Evolutionary conservation across 2,329 filamentous ascomycete genomes (phyloP).

Genomic region (Trichoderma atroviride): DNA sequence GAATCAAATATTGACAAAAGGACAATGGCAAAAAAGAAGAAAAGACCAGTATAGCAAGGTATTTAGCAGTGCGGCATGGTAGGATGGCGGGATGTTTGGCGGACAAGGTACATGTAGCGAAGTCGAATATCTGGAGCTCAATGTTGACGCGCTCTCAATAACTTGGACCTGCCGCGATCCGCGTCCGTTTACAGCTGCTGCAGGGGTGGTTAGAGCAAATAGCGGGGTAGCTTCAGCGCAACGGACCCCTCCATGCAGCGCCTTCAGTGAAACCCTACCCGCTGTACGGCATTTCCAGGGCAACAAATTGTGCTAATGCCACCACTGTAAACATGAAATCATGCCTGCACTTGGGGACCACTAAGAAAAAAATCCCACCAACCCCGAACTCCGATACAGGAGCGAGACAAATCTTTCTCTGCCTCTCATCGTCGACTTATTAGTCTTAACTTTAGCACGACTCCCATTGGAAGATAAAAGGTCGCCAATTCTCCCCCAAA

Average conservation of each 20-base stretch:
- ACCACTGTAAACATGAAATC: background rate
- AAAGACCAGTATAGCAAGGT: background rate
- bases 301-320: background rate
- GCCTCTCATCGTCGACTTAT: background rate
- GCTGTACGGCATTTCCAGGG: background rate
- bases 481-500: background rate
- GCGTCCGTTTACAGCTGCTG: constrained; percentile 25
- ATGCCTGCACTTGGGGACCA: background rate
- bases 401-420: constrained; percentile 16
- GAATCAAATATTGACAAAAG: background rate
- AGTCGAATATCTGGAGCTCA: background rate
- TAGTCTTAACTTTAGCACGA: background rate
- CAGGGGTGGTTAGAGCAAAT: constrained; percentile 33
- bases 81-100: background rate
- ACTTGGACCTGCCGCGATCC: background rate
- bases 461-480: background rate
- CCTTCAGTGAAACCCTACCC: background rate
- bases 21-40: background rate
- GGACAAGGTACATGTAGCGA: background rate
- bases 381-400: constrained; percentile 25
- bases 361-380: constrained; percentile 4
- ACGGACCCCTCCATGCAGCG: constrained; percentile 19
- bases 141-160: constrained; percentile 11
- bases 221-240: constrained; percentile 38
- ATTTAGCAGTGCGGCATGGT: background rate